Percentiles rank a stretch among this genome's conserved stretches.
Evolutionary conservation across 345 rosid genomes (phyloP).

Genomic region (Salix udensis): DNA sequence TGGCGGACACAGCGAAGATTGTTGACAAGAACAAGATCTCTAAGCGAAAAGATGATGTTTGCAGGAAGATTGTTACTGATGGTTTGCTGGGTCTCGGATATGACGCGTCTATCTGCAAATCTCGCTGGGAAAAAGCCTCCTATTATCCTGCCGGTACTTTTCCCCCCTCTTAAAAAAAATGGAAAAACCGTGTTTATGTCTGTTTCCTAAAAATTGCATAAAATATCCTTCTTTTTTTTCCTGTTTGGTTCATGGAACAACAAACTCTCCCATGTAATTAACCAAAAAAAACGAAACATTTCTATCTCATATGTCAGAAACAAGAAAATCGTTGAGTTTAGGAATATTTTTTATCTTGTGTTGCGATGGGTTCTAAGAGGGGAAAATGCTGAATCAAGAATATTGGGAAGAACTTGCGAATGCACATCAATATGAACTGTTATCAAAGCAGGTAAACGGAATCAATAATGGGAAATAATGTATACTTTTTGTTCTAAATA

Average conservation of each 20-base stretch:
- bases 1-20: conserved; percentile 59
- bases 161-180: conserved; percentile 8
- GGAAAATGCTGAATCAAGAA: neutral
- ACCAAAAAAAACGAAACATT: neutral
- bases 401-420: neutral
- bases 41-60: conserved; percentile 51
- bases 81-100: conserved; percentile 60
- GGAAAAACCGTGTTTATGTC: neutral
- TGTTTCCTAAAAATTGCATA: neutral
- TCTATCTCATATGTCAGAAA: neutral
- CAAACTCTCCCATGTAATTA: no score
- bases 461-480: neutral
- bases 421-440: neutral
- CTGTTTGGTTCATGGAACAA: neutral
- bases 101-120: conserved; percentile 72
- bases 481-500: neutral
- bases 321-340: neutral
- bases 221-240: neutral
- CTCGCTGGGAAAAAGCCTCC: conserved; percentile 79
- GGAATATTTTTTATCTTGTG: neutral
- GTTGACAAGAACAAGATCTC: conserved; percentile 63
- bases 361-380: neutral
- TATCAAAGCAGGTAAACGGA: neutral
- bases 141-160: conserved; percentile 66
- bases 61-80: conserved; percentile 50